Evolutionary conservation across 208 protist species (phyloP).

Genomic region (Naegleria fowleri): DNA sequence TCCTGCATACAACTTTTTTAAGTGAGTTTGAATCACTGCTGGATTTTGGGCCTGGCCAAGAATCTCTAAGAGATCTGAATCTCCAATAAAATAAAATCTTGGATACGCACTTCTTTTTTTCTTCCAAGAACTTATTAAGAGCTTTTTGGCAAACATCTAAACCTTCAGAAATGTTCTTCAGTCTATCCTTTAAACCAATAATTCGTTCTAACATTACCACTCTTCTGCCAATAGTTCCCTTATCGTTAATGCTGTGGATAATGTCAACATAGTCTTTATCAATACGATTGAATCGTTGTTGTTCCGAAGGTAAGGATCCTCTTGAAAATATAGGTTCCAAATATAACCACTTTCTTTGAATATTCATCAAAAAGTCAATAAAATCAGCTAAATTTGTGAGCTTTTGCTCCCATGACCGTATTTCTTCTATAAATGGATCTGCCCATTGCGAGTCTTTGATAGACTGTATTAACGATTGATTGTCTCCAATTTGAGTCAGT

Average conservation of each 20-base stretch:
- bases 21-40: conserved; percentile 89
- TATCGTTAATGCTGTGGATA: conserved; percentile 70
- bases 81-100: conserved; percentile 98
- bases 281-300: conserved; percentile 84
- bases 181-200: conserved; percentile 69
- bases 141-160: conserved; percentile 93
- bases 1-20: conserved; percentile 96
- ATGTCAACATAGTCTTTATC: conserved; percentile 87
- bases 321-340: conserved; percentile 95
- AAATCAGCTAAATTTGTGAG: conserved; percentile 79
- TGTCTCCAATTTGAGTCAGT: conserved; percentile 84
- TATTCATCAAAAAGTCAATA: conserved; percentile 83
- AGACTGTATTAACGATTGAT: conserved; percentile 86
- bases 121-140: conserved; percentile 93
- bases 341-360: conserved; percentile 97
- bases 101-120: conserved; percentile 90
- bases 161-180: conserved; percentile 81
- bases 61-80: conserved; percentile 97
- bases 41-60: conserved; percentile 88
- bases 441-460: conserved; percentile 95
- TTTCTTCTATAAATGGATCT: conserved; percentile 76
- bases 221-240: conserved; percentile 45
- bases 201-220: conserved; percentile 74
- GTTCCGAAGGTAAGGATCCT: conserved; percentile 89
- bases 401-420: conserved; percentile 78